Evolutionary conservation across 139 green algal genomes (phyloP).

Genomic region (Eudorina sp.): DNA sequence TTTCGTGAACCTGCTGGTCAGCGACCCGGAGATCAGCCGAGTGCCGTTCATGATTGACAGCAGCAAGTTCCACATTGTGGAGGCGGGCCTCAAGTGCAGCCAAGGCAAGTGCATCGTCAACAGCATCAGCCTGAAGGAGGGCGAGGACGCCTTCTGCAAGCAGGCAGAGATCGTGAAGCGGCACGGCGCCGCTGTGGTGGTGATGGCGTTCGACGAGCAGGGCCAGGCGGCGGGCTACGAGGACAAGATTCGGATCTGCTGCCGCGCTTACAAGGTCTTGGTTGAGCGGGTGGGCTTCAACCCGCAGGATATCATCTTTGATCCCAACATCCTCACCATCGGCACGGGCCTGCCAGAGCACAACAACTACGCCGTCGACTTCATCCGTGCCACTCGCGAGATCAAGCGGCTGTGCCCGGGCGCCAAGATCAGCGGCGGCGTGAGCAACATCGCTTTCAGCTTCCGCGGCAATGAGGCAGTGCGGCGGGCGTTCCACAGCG

Average conservation of each 20-base stretch:
- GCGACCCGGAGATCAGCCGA: constrained; percentile 93
- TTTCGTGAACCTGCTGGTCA: constrained; percentile 97
- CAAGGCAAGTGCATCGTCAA: constrained; percentile 99
- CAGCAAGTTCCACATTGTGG: constrained; percentile 97
- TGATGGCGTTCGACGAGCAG: constrained; percentile 99
- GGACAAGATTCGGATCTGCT: constrained; percentile 95
- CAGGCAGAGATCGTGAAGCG: constrained; percentile 87
- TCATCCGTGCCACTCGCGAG: constrained; percentile 92
- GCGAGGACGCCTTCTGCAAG: constrained; percentile 92
- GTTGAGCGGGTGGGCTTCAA: constrained; percentile 96
- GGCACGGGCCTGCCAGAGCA: constrained; percentile 98
- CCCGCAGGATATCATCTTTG: constrained; percentile 98
- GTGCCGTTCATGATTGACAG: constrained; percentile 99
- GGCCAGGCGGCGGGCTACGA: constrained; percentile 81
- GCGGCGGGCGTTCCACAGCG: constrained; percentile 92
- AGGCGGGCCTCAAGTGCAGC: constrained; percentile 96
- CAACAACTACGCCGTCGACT: constrained; percentile 99
- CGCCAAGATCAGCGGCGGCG: constrained; percentile 95
- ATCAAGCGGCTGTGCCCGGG: constrained; percentile 97
- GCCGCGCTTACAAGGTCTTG: constrained; percentile 94
- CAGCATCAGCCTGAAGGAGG: constrained; percentile 98
- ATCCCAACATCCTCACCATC: constrained; percentile 99
- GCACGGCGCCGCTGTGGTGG: constrained; percentile 96
- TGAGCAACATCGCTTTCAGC: constrained; percentile 99
- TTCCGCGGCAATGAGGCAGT: constrained; percentile 98